These are phyloP conservation scores for Miscanthus lutarioriparius DNA, from an alignment of 176 grass and related monocot genomes.

Conservation along the genomic window DNA sequence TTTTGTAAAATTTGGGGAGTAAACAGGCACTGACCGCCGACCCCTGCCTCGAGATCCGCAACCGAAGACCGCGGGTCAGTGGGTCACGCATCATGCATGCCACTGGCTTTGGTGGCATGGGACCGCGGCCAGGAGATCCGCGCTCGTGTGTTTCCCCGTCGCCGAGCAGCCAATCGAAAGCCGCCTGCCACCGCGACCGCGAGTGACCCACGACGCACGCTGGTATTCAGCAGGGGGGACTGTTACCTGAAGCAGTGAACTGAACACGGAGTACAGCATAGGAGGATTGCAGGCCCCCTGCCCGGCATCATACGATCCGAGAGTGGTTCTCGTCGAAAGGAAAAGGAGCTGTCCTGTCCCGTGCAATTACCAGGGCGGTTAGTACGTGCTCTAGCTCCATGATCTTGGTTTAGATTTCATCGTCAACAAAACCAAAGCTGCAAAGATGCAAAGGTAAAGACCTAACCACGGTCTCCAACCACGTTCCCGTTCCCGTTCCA, in stretches of 20 bases:
- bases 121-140: conserved; percentile 28
- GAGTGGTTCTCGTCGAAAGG: background rate
- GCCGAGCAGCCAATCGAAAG: conserved; percentile 12
- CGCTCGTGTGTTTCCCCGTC: conserved; percentile 45
- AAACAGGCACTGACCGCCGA: too few species aligned
- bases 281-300: too few species aligned
- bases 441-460: background rate
- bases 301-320: too few species aligned
- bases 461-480: too few species aligned
- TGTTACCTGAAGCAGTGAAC: too few species aligned
- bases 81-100: conserved; percentile 8
- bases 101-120: background rate
- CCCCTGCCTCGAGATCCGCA: too few species aligned
- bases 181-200: background rate
- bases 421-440: conserved; percentile 2
- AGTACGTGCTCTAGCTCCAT: background rate
- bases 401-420: background rate
- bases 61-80: background rate
- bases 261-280: too few species aligned
- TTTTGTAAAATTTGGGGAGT: too few species aligned
- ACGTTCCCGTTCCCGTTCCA: too few species aligned
- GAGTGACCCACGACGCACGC: background rate
- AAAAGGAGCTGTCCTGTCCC: background rate
- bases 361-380: conserved; percentile 1
- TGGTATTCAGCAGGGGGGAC: too few species aligned